Conservation (phyloP, 2,329 filamentous ascomycete genomes). For the Penicillium sclerotiorum region DNA sequence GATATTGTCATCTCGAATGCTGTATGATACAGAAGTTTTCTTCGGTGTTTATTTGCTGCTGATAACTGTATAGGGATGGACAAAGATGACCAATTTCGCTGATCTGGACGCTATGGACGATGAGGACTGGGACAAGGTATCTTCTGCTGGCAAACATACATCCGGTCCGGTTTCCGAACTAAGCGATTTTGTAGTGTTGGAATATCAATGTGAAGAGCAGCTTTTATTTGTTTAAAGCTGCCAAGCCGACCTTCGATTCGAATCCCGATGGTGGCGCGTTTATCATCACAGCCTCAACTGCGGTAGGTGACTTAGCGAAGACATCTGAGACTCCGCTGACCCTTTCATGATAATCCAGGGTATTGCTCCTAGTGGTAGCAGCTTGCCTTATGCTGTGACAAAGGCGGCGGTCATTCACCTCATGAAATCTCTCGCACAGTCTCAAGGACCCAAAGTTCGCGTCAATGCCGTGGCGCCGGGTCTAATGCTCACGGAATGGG, state of each 20-base stretch:
- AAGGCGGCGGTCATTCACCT: constrained; percentile 73
- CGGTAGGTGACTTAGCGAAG: constrained; percentile 42
- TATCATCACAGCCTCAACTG: constrained; percentile 65
- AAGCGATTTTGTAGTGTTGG: constrained; percentile 53
- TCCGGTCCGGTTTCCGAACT: neutral
- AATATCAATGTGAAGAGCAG: constrained; percentile 63
- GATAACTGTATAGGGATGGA: constrained; percentile 56
- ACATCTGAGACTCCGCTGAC: neutral
- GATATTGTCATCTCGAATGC: constrained; percentile 79
- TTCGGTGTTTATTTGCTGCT: neutral
- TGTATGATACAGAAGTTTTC: constrained; percentile 38
- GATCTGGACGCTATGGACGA: constrained; percentile 62
- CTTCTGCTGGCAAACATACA: neutral
- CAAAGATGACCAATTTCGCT: constrained; percentile 59
- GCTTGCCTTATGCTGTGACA: constrained; percentile 73
- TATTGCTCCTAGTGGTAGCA: constrained; percentile 55
- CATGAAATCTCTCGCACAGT: constrained; percentile 65
- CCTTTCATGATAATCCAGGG: constrained; percentile 37
- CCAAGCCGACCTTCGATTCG: constrained; percentile 59
- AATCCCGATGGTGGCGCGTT: constrained; percentile 67
- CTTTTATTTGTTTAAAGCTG: constrained; percentile 58
- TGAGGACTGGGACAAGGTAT: constrained; percentile 66
- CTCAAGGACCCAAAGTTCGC: constrained; percentile 63
- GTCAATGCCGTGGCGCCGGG: constrained; percentile 68
- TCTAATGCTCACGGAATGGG: constrained; percentile 70